Base-by-base conservation (phyloP, 257 asterid genomes). In the Euphrasia confusa region DNA sequence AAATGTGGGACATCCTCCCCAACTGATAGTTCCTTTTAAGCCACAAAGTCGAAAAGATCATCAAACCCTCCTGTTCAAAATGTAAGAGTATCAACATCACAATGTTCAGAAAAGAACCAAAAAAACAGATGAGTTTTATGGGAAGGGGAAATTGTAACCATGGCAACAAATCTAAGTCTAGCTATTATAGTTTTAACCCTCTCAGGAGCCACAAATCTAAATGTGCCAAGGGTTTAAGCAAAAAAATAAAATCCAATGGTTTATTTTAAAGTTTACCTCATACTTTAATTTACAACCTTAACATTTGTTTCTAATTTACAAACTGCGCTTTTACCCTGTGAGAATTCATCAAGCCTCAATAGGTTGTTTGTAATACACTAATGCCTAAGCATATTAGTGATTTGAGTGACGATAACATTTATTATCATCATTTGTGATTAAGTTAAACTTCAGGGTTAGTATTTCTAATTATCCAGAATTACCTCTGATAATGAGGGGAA, bases 401-500 rank as follows among this genome's bases (percentile, higher is more conserved):
- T 5, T 48, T 48, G 24, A 14, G 7, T 12, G 54, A 48, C 15
- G 14, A 14, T n/a, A 48, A n/a, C n/a, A 24, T 48, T 14, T 5
- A 4, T 35, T 37, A 37, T 37, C 9, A 37, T 37, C 42, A 37
- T 9, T 37, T 4, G 54, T 14, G n/a, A 49, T 49, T 49, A 49
- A 8, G 55, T 2, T 18, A 15, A 49, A 48, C 10, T 49, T 49
- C 55, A 49, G 26, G 55, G 27, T 5, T n/a, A 21, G 27, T 45
- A 49, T 6, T 5, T 49, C 10, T 49, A 49, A 15, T 15, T 49
- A 49, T 49, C 55, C 27, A 49, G 11, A 60, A 21, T 65, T 88
- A 92, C 99, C 91, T 81, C 63, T 77, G 81, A 72, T 76, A 85
- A 74, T 71, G 83, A 54, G 99, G 88, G 44, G 96, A 89, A 78